These are phyloP conservation scores for Rutidosis leptorrhynchoides DNA, from an alignment of 129 eudicot species.

Conservation along the genomic window DNA sequence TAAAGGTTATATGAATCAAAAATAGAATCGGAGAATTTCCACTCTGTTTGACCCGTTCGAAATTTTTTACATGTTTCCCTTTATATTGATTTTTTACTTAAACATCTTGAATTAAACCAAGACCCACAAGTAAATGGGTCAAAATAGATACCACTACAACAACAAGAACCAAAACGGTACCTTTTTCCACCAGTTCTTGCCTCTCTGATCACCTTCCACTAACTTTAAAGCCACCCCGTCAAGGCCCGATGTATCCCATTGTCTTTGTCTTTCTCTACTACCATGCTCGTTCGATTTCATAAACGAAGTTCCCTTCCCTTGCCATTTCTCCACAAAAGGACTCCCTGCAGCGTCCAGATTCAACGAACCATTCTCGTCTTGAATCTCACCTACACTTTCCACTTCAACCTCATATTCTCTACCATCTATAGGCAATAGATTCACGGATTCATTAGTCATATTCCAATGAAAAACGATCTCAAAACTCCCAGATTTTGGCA, in stretches of 20 bases:
- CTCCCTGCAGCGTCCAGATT: constrained; percentile 41
- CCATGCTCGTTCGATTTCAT: constrained; percentile 79
- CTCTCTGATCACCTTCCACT: constrained; percentile 74
- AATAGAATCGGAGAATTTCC: neutral
- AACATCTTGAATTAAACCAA: neutral
- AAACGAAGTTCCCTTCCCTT: constrained; percentile 69
- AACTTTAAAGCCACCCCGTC: constrained; percentile 69
- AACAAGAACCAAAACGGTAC: constrained; percentile 35
- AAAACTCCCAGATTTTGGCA: constrained; percentile 57
- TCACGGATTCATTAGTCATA: constrained; percentile 55
- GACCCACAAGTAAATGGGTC: neutral
- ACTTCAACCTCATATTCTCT: constrained; percentile 40
- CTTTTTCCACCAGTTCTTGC: constrained; percentile 95
- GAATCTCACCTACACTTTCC: constrained; percentile 29
- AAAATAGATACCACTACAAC: neutral
- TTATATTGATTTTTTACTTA: no score
- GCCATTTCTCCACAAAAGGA: constrained; percentile 92
- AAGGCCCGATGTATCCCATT: constrained; percentile 87
- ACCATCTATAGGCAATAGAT: constrained; percentile 40
- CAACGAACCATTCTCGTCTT: constrained; percentile 42
- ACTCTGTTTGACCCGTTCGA: neutral
- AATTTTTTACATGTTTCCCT: no score
- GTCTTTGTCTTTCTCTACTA: constrained; percentile 45
- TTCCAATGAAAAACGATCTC: constrained; percentile 71
- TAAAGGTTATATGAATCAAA: neutral